Evolutionary conservation across 2,329 filamentous ascomycete species (phyloP).

Genomic region (Fusarium mangiferae): DNA sequence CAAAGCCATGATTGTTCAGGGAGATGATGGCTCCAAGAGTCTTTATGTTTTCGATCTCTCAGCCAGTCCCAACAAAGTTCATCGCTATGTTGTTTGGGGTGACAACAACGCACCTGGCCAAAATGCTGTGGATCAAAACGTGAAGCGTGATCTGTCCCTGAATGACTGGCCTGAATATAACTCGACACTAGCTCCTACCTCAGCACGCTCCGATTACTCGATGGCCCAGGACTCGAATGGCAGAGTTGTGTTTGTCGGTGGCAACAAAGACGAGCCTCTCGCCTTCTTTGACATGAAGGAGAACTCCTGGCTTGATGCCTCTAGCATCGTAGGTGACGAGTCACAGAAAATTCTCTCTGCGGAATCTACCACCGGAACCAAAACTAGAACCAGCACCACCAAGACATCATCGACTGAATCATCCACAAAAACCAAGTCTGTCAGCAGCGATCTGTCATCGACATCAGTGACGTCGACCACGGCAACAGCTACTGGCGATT

Average conservation of each 20-base stretch:
- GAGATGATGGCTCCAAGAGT: conserved; percentile 80
- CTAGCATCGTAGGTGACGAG: conserved; percentile 66
- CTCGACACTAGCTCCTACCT: conserved; percentile 72
- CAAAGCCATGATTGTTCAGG: conserved; percentile 73
- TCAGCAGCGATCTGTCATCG: conserved; percentile 36
- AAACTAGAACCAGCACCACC: conserved; percentile 28
- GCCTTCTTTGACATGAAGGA: conserved; percentile 79
- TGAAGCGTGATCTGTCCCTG: conserved; percentile 60
- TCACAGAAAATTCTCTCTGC: conserved; percentile 53
- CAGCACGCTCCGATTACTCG: conserved; percentile 71
- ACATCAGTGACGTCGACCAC: conserved; percentile 42
- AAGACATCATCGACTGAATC: conserved; percentile 37
- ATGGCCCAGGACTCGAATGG: conserved; percentile 74
- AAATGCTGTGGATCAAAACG: conserved; percentile 55
- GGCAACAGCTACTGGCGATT: conserved; percentile 31
- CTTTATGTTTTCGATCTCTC: conserved; percentile 83
- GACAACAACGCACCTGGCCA: conserved; percentile 65
- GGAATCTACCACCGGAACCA: conserved; percentile 9
- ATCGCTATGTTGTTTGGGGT: conserved; percentile 73
- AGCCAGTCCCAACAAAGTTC: conserved; percentile 78
- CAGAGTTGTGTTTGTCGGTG: conserved; percentile 81
- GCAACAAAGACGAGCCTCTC: conserved; percentile 72
- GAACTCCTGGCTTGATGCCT: conserved; percentile 83
- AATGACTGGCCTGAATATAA: conserved; percentile 83
- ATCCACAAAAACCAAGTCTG: conserved; percentile 44